Evolutionary conservation across 768 basidiomycete genomes (phyloP).

Genomic region (Tulasnella sp.): DNA sequence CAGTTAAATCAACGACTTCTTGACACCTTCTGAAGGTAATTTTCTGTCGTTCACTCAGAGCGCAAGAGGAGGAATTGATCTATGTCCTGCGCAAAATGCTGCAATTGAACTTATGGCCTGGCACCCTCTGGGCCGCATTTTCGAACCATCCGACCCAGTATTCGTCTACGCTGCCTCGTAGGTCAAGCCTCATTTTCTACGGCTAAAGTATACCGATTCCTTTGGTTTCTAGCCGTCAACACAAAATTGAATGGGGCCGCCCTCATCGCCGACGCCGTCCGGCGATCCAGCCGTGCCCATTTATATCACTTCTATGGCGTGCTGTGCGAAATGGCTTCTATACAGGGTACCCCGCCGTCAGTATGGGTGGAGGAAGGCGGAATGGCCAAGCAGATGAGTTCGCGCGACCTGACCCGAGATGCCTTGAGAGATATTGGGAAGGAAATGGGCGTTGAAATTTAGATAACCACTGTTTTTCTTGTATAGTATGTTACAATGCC

Average conservation of each 20-base stretch:
- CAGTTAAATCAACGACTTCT: slow-evolving; percentile 11
- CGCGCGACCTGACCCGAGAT: slow-evolving; percentile 48
- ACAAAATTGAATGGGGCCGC: slow-evolving; percentile 36
- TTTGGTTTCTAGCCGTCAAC: slow-evolving; percentile 29
- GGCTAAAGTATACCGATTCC: neutral
- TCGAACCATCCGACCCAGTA: slow-evolving; percentile 51
- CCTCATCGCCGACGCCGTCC: slow-evolving; percentile 57
- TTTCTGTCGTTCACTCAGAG: slow-evolving; percentile 33
- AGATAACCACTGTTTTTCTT: neutral
- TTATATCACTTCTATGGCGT: slow-evolving; percentile 79
- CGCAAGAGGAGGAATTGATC: slow-evolving; percentile 78
- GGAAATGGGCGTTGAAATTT: slow-evolving; percentile 45
- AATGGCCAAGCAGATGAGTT: slow-evolving; percentile 43
- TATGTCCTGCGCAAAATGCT: slow-evolving; percentile 73
- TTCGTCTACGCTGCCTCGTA: slow-evolving; percentile 47
- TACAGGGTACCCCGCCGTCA: slow-evolving; percentile 52
- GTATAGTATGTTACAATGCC: too few species aligned
- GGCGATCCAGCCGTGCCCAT: slow-evolving; percentile 66
- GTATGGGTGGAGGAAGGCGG: slow-evolving; percentile 40
- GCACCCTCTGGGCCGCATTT: slow-evolving; percentile 62
- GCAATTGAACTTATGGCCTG: slow-evolving; percentile 57
- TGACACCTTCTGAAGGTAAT: neutral
- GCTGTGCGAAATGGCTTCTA: slow-evolving; percentile 66
- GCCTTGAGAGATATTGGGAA: slow-evolving; percentile 58
- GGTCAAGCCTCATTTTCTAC: neutral